A percentile compares a stretch with the other conserved stretches of the same genome.
Conservation (phyloP, 2,329 filamentous ascomycete genomes). For the Pleomassaria siparia region DNA sequence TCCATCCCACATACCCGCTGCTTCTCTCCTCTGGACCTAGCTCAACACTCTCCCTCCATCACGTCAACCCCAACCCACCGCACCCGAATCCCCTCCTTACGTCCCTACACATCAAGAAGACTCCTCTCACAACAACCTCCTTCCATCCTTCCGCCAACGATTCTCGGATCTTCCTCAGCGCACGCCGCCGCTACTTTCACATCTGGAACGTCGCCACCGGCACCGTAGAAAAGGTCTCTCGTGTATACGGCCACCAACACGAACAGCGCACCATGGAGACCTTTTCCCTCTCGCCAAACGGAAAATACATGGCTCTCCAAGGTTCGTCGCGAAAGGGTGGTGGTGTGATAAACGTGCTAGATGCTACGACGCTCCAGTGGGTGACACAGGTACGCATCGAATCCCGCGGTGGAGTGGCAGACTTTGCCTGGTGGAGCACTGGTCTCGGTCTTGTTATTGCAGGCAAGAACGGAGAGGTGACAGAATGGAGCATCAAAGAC, state of each 20-base stretch:
- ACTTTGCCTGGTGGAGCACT: conserved; percentile 91
- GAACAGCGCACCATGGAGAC: conserved; percentile 90
- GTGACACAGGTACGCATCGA: conserved; percentile 79
- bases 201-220: conserved; percentile 87
- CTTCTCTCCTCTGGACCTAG: conserved; percentile 86
- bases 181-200: conserved; percentile 88
- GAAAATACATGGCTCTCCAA: conserved; percentile 79
- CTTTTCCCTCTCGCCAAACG: conserved; percentile 85
- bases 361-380: conserved; percentile 83
- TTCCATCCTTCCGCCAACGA: conserved; percentile 71
- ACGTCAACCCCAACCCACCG: conserved; percentile 74
- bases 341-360: conserved; percentile 83
- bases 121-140: conserved; percentile 79
- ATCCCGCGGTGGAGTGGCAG: conserved; percentile 78
- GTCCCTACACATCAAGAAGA: conserved; percentile 80
- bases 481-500: conserved; percentile 76
- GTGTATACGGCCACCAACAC: conserved; percentile 72
- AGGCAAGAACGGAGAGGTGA: conserved; percentile 84
- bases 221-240: conserved; percentile 76
- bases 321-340: conserved; percentile 82
- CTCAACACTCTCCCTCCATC: conserved; percentile 84
- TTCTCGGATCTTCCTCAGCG: conserved; percentile 83
- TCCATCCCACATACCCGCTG: conserved; percentile 86
- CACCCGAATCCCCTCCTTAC: conserved; percentile 87
- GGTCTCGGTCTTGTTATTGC: conserved; percentile 80